Base-by-base conservation (phyloP, 2,329 filamentous ascomycete species). In the Cordyceps fumosorosea region DNA sequence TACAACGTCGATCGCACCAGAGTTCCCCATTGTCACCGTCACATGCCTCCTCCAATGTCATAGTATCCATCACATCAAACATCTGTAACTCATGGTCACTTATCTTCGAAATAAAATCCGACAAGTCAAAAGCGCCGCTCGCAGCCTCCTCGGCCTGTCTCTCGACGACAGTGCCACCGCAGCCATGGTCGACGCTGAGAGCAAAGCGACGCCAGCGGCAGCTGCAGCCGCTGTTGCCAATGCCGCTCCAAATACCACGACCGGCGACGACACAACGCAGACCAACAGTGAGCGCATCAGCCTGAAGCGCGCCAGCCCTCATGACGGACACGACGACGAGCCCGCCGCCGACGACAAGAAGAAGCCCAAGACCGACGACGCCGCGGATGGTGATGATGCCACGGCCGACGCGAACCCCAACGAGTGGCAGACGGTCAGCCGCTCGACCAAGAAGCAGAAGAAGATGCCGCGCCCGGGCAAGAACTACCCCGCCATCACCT, bases 401-500 rank as follows among this genome's bases (percentile, higher is more conserved):
- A 18, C 47, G 11, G 14, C 50, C 6, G 40, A 26, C 24, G 44
- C 48, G n/a, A 62, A 62, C 20, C 71, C 74, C 37, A 71, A 71
- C 59, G 81, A 78, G 51, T 87, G 84, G 84, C 77, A 84, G 69
- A 81, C 79, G 20, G 80, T 86, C 64, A 78, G 80, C 22, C 79
- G 79, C 24, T 76, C 80, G 20, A 76, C 73, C 44, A 87, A 86
- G 74, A 86, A 85, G 69, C 71, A 76, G 7, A 88, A 88, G 73
- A 88, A 87, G 74, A 72, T 83, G 2, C 85, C 85, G 2, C 81
- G 80, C 51, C 74, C 79, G 42, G 76, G 81, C 44, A 79, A 76
- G 63, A 83, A 82, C 67, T 88, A 88, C 70, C 85, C 85, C 47
- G 75, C 79, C 45, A 83, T 88, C 65, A 75, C 75, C 22, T 86